Percentiles rank a stretch among this genome's conserved stretches.
Conservation (phyloP, 805 yeast genomes). For the Candida sphagnicola region DNA sequence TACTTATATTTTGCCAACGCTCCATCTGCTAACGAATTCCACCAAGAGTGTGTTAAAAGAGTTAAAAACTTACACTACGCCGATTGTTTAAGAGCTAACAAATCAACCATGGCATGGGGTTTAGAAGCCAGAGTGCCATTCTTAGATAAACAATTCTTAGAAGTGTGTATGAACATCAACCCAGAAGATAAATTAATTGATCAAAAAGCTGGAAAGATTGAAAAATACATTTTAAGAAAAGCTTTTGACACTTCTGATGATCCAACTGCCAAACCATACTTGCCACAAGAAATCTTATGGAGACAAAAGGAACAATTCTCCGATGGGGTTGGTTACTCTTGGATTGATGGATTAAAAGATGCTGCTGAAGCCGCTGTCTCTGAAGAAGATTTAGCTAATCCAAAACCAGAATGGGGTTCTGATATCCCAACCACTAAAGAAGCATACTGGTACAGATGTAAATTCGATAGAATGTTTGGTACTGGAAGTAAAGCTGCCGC, state of each 20-base stretch:
- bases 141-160: conserved; percentile 90
- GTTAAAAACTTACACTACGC: conserved; percentile 96
- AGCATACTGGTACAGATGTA: conserved; percentile 98
- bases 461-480: conserved; percentile 86
- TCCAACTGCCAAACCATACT: conserved; percentile 73
- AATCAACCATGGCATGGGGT: conserved; percentile 99
- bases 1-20: conserved; percentile 97
- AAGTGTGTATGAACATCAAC: conserved; percentile 89
- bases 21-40: conserved; percentile 91
- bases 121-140: conserved; percentile 99
- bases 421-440: conserved; percentile 97
- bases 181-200: conserved; percentile 88
- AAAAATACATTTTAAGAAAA: conserved; percentile 93
- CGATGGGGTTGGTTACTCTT: conserved; percentile 99
- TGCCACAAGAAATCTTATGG: conserved; percentile 96
- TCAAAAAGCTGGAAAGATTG: conserved; percentile 71
- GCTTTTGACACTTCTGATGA: conserved; percentile 94
- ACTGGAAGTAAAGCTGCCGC: conserved; percentile 84
- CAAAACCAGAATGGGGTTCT: conserved; percentile 93
- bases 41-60: conserved; percentile 89
- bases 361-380: conserved; percentile 82
- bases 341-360: conserved; percentile 98
- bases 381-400: conserved; percentile 87
- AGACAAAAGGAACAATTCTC: conserved; percentile 99
- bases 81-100: conserved; percentile 98